phyloP scores from a whole-genome alignment of 345 rosid genomes.

The Viola odorata region DNA sequence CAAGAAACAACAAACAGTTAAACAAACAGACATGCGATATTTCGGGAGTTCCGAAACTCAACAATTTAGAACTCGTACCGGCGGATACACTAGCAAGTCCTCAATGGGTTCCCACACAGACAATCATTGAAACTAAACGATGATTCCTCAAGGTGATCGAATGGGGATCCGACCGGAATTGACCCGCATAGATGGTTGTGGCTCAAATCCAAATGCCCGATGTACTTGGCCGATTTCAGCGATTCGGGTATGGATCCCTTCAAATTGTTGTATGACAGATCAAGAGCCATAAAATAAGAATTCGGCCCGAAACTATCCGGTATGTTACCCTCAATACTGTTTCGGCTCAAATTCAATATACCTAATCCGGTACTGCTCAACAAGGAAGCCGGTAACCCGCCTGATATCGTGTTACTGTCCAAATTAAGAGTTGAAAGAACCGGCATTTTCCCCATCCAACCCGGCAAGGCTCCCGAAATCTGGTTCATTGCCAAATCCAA shows the following conservation, averaged over 20 bases:
- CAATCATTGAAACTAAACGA: slow-evolving; percentile 72
- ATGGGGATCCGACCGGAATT: slow-evolving; percentile 75
- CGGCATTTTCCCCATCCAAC: slow-evolving; percentile 60
- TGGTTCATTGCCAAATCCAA: slow-evolving; percentile 69
- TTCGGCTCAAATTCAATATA: slow-evolving; percentile 69
- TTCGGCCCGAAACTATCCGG: slow-evolving; percentile 71
- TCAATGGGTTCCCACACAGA: slow-evolving; percentile 76
- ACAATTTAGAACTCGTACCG: neutral
- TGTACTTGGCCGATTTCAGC: slow-evolving; percentile 46
- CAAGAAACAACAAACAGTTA: neutral
- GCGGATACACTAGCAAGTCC: slow-evolving; percentile 38
- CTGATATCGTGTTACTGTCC: slow-evolving; percentile 58
- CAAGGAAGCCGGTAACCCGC: slow-evolving; percentile 49
- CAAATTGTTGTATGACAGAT: slow-evolving; percentile 60
- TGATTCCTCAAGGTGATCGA: slow-evolving; percentile 61
- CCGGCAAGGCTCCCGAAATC: slow-evolving; percentile 55
- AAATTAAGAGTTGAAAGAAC: slow-evolving; percentile 72
- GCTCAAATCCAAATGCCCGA: slow-evolving; percentile 86
- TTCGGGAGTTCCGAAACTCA: neutral
- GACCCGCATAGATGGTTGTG: slow-evolving; percentile 84
- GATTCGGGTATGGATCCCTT: slow-evolving; percentile 67
- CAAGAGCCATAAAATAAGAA: slow-evolving; percentile 70
- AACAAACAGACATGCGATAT: neutral
- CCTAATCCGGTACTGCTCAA: slow-evolving; percentile 56
- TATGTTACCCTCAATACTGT: slow-evolving; percentile 61